These are phyloP conservation scores for Lichtheimia ramosa DNA, from an alignment of 371 early-diverging fungal species.

Conservation along the genomic window DNA sequence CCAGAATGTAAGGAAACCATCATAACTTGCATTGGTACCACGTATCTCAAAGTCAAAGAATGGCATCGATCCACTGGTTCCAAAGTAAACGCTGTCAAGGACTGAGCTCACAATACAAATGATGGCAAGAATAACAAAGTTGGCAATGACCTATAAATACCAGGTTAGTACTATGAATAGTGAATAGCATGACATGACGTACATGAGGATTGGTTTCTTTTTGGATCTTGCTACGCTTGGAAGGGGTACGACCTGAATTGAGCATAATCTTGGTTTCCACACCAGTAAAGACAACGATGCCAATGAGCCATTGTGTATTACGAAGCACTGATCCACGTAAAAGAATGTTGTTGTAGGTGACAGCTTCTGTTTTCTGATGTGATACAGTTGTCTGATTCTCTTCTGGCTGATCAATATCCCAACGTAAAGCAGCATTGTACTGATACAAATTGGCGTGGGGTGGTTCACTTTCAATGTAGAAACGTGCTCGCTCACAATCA, in stretches of 20 bases:
- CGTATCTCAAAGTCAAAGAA: conserved; percentile 39
- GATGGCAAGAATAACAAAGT: conserved; percentile 44
- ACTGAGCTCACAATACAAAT: conserved; percentile 66
- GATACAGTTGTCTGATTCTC: conserved; percentile 25
- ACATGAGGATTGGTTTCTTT: conserved; percentile 92
- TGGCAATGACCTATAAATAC: conserved; percentile 44
- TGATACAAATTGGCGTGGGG: conserved; percentile 78
- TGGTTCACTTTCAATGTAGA: conserved; percentile 78
- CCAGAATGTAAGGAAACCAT: conserved; percentile 54
- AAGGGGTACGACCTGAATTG: conserved; percentile 88
- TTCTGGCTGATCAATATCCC: conserved; percentile 39
- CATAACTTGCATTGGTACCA: conserved; percentile 28
- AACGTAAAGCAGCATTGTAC: conserved; percentile 68
- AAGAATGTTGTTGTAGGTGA: conserved; percentile 71
- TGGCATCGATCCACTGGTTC: conserved; percentile 26
- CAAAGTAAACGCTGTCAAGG: conserved; percentile 58
- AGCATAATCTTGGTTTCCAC: conserved; percentile 90
- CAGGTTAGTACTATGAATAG: background rate
- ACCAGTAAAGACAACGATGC: conserved; percentile 86
- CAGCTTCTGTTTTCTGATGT: conserved; percentile 45
- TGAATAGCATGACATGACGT: conserved; percentile 11
- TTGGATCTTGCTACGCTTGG: conserved; percentile 94
- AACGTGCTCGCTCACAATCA: conserved; percentile 58
- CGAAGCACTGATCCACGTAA: conserved; percentile 90
- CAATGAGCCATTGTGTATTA: conserved; percentile 87